Evolutionary conservation across 352 stramenopile genomes (phyloP).

Genomic region (Blastocystis sp.): DNA sequence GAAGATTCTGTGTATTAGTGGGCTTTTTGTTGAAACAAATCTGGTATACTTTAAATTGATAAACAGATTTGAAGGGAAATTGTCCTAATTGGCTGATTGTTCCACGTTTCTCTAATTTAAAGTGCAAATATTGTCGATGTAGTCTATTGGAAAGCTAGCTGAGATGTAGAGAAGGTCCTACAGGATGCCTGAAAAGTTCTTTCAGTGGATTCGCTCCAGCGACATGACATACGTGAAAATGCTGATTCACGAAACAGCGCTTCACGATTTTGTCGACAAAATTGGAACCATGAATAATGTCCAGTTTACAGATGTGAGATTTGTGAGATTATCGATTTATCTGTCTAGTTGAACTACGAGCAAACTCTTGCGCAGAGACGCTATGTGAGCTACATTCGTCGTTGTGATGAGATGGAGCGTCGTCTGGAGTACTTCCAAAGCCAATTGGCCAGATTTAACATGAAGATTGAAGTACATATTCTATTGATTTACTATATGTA

Average conservation of each 20-base stretch:
- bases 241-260: conserved; percentile 93
- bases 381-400: conserved; percentile 95
- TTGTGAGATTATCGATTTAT: neutral
- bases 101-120: neutral
- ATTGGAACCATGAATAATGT: conserved; percentile 89
- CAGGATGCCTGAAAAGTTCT: conserved; percentile 57
- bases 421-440: conserved; percentile 91
- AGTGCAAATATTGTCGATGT: neutral
- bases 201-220: conserved; percentile 88
- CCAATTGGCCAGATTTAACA: conserved; percentile 87
- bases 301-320: conserved; percentile 90
- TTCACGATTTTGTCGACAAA: conserved; percentile 90
- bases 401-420: conserved; percentile 96
- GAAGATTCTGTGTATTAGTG: conserved; percentile 39
- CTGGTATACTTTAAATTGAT: neutral
- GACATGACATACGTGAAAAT: conserved; percentile 98
- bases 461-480: conserved; percentile 70
- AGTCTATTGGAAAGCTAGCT: neutral
- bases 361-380: conserved; percentile 94
- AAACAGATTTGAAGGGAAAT: neutral
- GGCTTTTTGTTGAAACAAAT: neutral
- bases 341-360: conserved; percentile 84
- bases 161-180: neutral
- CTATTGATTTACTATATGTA: neutral
- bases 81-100: neutral